Base-by-base conservation (phyloP, 108 stramenopile species). In the Pinguiococcus pyrenoidosus region DNA sequence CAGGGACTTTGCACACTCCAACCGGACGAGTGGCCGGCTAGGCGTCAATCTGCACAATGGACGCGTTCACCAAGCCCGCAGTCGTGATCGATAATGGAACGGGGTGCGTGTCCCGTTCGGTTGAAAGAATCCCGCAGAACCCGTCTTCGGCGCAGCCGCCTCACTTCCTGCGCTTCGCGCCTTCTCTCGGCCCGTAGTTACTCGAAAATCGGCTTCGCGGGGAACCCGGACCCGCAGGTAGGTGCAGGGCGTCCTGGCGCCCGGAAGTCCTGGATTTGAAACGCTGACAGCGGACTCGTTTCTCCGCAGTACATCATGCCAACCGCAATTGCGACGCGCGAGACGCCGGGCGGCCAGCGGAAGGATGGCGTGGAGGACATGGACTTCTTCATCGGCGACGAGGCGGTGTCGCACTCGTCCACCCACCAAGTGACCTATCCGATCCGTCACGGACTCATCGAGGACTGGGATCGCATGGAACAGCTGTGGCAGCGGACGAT, bases 401-500 rank as follows among this genome's bases (percentile, higher is more conserved):
- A 72, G 42, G 74, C 74, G 8, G 50, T 62, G 29, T 25, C 55
- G 20, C 68, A 71, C 62, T 26, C 51, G 41, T 33, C 58, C 28
- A 74, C 74, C 13, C 69, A 76, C 46, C 62, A 63, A 33, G 62
- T 78, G 14, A 73, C 72, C 24, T 78, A 78, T 43, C 77, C 77
- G 10, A 78, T 78, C 13, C 68, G 74, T 17, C 74, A 75, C 49
- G 76, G 77, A 4, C 36, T 78, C 16, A 64, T 78, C 38, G 77
- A 78, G 52, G 75, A 78, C 66, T 78, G 77, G 77, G 74, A 78
- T 44, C 72, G 74, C 62, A 78, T 78, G 77, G 77, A 78, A 62
- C 60, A 73, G 8, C 41, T 78, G 44, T 80, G 79, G 79, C 76
- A 78, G 47, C 59, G 73, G 43, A 51, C 51, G 44, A 59, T 80